These are phyloP conservation scores for Marasmius tenuissimus DNA, from an alignment of 1,284 basidiomycete genomes.

Conservation along the genomic window DNA sequence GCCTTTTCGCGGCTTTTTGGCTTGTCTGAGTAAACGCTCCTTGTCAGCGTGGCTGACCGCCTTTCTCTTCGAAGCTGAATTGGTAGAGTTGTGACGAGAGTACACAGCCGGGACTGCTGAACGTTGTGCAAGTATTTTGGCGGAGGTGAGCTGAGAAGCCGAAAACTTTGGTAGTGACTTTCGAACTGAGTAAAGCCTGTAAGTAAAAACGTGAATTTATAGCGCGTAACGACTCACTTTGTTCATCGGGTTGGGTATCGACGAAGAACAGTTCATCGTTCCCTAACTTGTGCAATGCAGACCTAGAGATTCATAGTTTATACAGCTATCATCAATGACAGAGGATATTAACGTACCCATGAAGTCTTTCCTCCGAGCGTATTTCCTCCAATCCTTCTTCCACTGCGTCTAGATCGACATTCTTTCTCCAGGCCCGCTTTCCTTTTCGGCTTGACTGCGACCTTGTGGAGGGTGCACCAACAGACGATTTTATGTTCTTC, in stretches of 20 bases:
- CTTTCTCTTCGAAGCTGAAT: slow-evolving; percentile 34
- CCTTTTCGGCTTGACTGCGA: slow-evolving; percentile 82
- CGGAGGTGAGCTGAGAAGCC: slow-evolving; percentile 61
- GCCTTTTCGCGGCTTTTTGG: slow-evolving; percentile 65
- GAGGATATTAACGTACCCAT: slow-evolving; percentile 53
- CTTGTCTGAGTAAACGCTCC: slow-evolving; percentile 71
- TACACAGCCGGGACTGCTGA: slow-evolving; percentile 84
- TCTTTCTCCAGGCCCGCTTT: slow-evolving; percentile 92
- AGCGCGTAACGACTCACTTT: slow-evolving; percentile 39
- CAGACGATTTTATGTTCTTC: slow-evolving; percentile 20
- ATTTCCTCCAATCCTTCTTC: slow-evolving; percentile 75
- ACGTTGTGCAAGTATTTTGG: slow-evolving; percentile 81
- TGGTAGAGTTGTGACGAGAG: slow-evolving; percentile 43
- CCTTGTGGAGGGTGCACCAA: slow-evolving; percentile 71
- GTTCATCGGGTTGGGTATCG: slow-evolving; percentile 79
- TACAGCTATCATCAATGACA: neutral
- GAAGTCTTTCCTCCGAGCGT: slow-evolving; percentile 75
- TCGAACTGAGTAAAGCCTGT: slow-evolving; percentile 44
- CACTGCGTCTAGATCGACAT: slow-evolving; percentile 78
- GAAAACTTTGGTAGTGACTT: slow-evolving; percentile 56
- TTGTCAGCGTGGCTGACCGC: slow-evolving; percentile 62
- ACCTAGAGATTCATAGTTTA: slow-evolving; percentile 41
- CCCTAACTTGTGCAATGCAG: slow-evolving; percentile 55
- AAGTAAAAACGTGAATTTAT: neutral
- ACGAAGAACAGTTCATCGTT: slow-evolving; percentile 78